Percentiles rank a stretch among this genome's conserved stretches.
These are phyloP conservation scores for Neonectria ditissima DNA, from an alignment of 2,329 filamentous ascomycete species.

Conservation along the genomic window DNA sequence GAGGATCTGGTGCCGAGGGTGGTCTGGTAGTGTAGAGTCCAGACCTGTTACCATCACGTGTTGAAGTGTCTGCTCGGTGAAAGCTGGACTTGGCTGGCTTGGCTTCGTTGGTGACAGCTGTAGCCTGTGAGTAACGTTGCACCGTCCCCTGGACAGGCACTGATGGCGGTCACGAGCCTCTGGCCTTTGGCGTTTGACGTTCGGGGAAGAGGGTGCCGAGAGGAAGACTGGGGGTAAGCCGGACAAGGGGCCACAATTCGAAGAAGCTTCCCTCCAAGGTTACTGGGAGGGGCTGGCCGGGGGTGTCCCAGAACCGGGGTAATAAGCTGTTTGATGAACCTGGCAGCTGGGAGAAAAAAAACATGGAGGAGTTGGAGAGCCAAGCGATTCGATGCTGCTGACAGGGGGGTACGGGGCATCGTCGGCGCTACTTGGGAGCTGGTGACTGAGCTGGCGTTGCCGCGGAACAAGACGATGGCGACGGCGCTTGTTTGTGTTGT, in stretches of 20 bases:
- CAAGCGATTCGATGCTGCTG: conserved; percentile 12
- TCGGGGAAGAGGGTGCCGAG: conserved; percentile 19
- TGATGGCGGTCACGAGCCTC: conserved; percentile 13
- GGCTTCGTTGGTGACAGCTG: neutral
- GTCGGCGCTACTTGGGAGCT: conserved; percentile 30
- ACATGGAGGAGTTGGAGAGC: conserved; percentile 8
- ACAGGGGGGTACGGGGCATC: conserved; percentile 26
- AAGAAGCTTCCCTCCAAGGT: conserved; percentile 24
- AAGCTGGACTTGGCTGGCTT: too few species aligned
- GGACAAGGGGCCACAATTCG: neutral
- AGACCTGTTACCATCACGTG: conserved; percentile 2
- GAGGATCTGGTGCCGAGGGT: neutral
- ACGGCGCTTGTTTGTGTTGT: neutral
- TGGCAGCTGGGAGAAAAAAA: neutral
- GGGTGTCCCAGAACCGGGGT: conserved; percentile 10
- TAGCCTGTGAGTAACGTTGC: conserved; percentile 14
- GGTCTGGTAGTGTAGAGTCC: neutral
- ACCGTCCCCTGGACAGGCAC: neutral
- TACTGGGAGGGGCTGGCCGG: conserved; percentile 19
- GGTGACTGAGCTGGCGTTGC: neutral
- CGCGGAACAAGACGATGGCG: conserved; percentile 9
- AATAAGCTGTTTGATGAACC: conserved; percentile 1
- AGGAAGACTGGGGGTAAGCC: neutral
- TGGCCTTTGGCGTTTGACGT: neutral
- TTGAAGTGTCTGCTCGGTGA: neutral